phyloP scores from a whole-genome alignment of 2,329 filamentous ascomycete genomes.

The Akanthomyces dipterigenus region DNA sequence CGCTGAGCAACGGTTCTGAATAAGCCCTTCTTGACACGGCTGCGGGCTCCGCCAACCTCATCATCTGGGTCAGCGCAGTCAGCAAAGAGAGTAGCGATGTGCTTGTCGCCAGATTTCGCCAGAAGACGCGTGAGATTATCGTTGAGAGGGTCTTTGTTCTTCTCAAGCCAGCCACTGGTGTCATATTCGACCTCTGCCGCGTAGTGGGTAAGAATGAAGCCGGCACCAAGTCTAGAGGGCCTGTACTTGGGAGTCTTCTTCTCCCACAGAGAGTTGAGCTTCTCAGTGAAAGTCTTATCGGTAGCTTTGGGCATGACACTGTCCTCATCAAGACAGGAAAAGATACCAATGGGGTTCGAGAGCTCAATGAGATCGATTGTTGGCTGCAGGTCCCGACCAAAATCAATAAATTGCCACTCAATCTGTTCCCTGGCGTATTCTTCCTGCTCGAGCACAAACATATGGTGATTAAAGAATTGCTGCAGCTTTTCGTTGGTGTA shows the following conservation, averaged over 20 bases:
- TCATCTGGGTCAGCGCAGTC: slow-evolving; percentile 84
- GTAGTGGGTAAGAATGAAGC: slow-evolving; percentile 95
- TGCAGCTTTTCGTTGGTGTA: slow-evolving; percentile 99
- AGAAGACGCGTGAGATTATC: slow-evolving; percentile 92
- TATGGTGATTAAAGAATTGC: slow-evolving; percentile 99
- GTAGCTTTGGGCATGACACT: slow-evolving; percentile 98
- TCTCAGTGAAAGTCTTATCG: slow-evolving; percentile 94
- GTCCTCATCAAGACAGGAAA: slow-evolving; percentile 96
- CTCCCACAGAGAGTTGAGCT: slow-evolving; percentile 94
- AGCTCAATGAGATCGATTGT: slow-evolving; percentile 97
- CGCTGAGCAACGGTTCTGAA: slow-evolving; percentile 95
- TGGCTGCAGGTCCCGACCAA: slow-evolving; percentile 91
- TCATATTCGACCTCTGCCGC: slow-evolving; percentile 97
- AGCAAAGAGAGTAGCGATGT: slow-evolving; percentile 76
- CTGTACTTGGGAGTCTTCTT: slow-evolving; percentile 93
- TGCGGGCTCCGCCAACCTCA: slow-evolving; percentile 58
- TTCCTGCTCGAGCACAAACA: slow-evolving; percentile 98
- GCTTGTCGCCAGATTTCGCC: slow-evolving; percentile 71
- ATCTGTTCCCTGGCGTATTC: slow-evolving; percentile 97
- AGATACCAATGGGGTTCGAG: slow-evolving; percentile 95
- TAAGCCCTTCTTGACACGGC: slow-evolving; percentile 89
- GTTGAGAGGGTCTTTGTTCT: slow-evolving; percentile 97
- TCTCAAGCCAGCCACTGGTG: slow-evolving; percentile 91
- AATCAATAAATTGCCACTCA: slow-evolving; percentile 99
- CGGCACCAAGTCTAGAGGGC: slow-evolving; percentile 77